Evolutionary conservation across 805 yeast genomes (phyloP).

Genomic region (Isabelozyma rhagii): DNA sequence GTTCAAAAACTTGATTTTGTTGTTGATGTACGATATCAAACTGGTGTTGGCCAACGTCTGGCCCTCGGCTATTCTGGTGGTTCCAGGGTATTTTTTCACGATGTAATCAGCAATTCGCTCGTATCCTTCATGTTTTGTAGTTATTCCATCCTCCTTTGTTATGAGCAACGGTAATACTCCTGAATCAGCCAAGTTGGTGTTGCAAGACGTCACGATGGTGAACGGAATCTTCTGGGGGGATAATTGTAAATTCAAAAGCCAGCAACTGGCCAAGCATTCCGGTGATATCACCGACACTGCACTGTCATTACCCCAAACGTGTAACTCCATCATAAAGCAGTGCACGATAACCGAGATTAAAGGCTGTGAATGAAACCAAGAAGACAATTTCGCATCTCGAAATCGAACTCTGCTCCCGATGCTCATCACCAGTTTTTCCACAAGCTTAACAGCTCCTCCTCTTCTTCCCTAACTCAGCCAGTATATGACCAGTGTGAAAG

Average conservation of each 20-base stretch:
- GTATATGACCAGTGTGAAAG: background rate
- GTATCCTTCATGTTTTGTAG: slow-evolving; percentile 14
- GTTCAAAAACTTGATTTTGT: slow-evolving; percentile 45
- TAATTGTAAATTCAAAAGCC: slow-evolving; percentile 33
- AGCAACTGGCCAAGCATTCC: slow-evolving; percentile 46
- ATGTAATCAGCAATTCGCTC: slow-evolving; percentile 9
- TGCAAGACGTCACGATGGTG: slow-evolving; percentile 52
- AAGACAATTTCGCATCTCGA: background rate
- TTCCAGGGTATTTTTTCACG: slow-evolving; percentile 3
- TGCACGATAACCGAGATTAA: too few relatives aligned
- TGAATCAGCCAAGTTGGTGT: slow-evolving; percentile 50
- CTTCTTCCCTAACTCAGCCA: background rate
- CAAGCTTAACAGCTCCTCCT: background rate
- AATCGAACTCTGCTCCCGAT: background rate
- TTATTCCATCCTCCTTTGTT: slow-evolving; percentile 1
- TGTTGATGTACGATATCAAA: slow-evolving; percentile 37
- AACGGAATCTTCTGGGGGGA: slow-evolving; percentile 9
- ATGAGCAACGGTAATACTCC: slow-evolving; percentile 50
- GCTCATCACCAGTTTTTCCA: background rate
- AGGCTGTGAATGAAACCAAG: too few relatives aligned
- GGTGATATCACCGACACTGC: slow-evolving; percentile 47
- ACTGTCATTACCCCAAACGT: slow-evolving; percentile 52
- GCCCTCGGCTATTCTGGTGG: slow-evolving; percentile 6
- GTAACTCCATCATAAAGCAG: slow-evolving; percentile 28
- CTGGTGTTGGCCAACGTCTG: slow-evolving; percentile 42